Evolutionary conservation across 768 basidiomycete genomes (phyloP).

Genomic region (Sporobolomyces pararoseus): DNA sequence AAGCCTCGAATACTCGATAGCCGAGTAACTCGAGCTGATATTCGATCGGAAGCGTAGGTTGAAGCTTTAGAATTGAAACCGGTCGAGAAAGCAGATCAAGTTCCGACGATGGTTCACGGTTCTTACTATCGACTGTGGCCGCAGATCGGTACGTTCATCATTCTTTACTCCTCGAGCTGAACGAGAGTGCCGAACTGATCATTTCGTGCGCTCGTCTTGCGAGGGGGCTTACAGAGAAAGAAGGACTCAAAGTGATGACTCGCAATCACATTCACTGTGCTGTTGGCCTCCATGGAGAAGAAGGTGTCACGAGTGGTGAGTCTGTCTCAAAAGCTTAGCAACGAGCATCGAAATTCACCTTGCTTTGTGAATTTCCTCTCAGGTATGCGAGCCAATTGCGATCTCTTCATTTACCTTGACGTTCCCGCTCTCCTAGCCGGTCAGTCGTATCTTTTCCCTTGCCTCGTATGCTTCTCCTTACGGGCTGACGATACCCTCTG

Average conservation of each 20-base stretch:
- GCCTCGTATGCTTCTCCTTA: too few species aligned
- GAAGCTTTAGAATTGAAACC: conserved; percentile 66
- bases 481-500: neutral
- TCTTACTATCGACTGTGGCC: conserved; percentile 69
- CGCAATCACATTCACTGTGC: conserved; percentile 93
- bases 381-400: conserved; percentile 79
- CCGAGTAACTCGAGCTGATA: neutral
- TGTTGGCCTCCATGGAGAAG: conserved; percentile 63
- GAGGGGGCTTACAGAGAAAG: conserved; percentile 35
- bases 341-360: neutral
- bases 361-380: neutral
- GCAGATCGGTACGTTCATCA: conserved; percentile 57
- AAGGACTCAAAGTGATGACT: conserved; percentile 57
- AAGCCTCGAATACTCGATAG: conserved; percentile 24
- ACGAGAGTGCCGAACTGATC: too few species aligned
- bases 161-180: too few species aligned
- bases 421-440: conserved; percentile 54
- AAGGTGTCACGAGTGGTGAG: conserved; percentile 70
- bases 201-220: too few species aligned
- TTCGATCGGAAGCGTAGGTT: conserved; percentile 52
- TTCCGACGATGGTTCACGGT: conserved; percentile 80
- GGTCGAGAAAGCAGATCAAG: conserved; percentile 59
- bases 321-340: too few species aligned
- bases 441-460: conserved; percentile 7
- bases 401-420: conserved; percentile 77